Conservation (phyloP, 2,329 filamentous ascomycete species). For the Alternaria triticimaculans region DNA sequence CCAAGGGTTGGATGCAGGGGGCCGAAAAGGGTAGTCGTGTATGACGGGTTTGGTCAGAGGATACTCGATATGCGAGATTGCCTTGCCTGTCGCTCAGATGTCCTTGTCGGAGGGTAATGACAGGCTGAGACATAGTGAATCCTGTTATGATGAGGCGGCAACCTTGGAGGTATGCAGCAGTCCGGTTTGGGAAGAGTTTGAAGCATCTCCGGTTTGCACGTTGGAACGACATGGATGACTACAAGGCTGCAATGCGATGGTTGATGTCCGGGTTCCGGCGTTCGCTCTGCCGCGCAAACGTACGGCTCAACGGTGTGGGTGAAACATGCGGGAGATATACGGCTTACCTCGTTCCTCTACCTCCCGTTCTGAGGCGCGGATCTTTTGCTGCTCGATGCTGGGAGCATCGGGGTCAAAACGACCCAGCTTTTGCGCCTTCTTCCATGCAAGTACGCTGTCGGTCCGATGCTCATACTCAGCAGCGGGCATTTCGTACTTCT, state of each 20-base stretch:
- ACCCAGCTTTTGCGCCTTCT: conserved; percentile 92
- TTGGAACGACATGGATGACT: conserved; percentile 2
- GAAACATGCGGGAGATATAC: conserved; percentile 16
- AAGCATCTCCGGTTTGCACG: conserved; percentile 20
- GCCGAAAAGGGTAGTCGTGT: conserved; percentile 20
- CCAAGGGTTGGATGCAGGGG: conserved; percentile 27
- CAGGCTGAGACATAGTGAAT: conserved; percentile 27
- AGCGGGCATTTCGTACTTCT: conserved; percentile 89
- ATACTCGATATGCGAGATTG: conserved; percentile 3
- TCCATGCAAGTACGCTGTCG: conserved; percentile 93
- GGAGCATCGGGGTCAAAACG: conserved; percentile 90
- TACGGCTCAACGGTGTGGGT: conserved; percentile 19
- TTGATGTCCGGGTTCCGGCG: conserved; percentile 7
- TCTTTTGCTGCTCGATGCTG: conserved; percentile 73
- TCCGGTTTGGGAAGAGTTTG: conserved; percentile 24
- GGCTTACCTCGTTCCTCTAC: conserved; percentile 69
- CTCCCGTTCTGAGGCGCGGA: conserved; percentile 72
- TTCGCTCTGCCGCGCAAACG: conserved; percentile 21
- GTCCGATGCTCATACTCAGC: conserved; percentile 84
- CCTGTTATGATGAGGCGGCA: conserved; percentile 7
- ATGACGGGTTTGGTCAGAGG: conserved; percentile 8
- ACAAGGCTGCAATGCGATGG: conserved; percentile 15
- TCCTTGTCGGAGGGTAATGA: conserved; percentile 22
- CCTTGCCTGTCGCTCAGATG: conserved; percentile 1
- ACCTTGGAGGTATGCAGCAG: conserved; percentile 20